Conservation (phyloP, 768 basidiomycete species). For the Lactifluus pinguis region DNA sequence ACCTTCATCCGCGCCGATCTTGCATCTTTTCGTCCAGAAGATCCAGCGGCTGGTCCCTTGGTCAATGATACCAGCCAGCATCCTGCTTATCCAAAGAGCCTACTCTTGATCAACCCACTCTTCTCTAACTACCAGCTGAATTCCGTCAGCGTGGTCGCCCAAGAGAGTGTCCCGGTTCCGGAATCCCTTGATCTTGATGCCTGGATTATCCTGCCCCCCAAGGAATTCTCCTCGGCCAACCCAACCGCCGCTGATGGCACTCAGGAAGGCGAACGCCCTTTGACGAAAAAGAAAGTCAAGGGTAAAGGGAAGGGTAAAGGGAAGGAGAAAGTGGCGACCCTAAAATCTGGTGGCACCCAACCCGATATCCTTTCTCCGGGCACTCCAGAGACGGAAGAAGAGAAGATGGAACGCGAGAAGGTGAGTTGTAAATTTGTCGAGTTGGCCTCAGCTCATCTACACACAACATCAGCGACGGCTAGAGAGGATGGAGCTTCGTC, state of each 20-base stretch:
- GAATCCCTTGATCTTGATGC: conserved; percentile 79
- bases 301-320: conserved; percentile 39
- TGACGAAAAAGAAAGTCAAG: conserved; percentile 29
- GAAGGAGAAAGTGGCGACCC: conserved; percentile 27
- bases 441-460: not conserved
- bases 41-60: conserved; percentile 31
- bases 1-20: conserved; percentile 71
- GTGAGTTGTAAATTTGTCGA: conserved; percentile 37
- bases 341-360: conserved; percentile 23
- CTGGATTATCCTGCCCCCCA: conserved; percentile 68
- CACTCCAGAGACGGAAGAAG: conserved; percentile 39
- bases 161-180: conserved; percentile 72
- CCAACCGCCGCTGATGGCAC: conserved; percentile 31
- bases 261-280: conserved; percentile 21
- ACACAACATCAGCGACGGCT: conserved; percentile 48
- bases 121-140: conserved; percentile 74
- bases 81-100: conserved; percentile 75
- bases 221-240: conserved; percentile 27
- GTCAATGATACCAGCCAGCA: conserved; percentile 26
- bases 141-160: conserved; percentile 72
- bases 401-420: conserved; percentile 49
- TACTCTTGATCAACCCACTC: conserved; percentile 77
- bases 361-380: conserved; percentile 21
- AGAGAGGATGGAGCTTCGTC: conserved; percentile 64
- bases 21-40: conserved; percentile 38